Percentiles rank a stretch among this genome's conserved stretches.
phyloP scores from a whole-genome alignment of 2,329 filamentous ascomycete genomes.

The Alternaria incomplexa region DNA sequence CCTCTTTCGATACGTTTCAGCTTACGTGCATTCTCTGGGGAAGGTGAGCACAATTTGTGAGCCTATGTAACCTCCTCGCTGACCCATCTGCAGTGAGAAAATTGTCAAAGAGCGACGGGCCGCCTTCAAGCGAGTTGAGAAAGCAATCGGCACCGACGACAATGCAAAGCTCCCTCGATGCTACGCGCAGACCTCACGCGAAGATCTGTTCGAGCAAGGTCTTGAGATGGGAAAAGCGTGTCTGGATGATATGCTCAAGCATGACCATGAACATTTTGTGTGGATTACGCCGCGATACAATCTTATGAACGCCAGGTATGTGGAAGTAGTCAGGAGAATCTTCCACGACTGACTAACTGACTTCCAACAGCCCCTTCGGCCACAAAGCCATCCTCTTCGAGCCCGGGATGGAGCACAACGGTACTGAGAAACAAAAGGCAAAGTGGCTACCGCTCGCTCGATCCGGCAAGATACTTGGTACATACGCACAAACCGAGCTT shows the following conservation, averaged over 20 bases:
- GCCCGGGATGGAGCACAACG: conserved; percentile 44
- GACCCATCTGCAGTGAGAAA: conserved; percentile 5
- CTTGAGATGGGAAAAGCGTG: conserved; percentile 27
- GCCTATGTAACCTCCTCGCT: not conserved
- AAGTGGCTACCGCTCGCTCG: conserved; percentile 48
- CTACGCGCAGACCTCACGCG: conserved; percentile 32
- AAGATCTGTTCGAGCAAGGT: conserved; percentile 31
- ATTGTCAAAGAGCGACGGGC: conserved; percentile 14
- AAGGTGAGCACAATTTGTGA: not conserved
- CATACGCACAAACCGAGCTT: conserved; percentile 58
- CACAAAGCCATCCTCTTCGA: conserved; percentile 20
- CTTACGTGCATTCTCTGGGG: conserved; percentile 3
- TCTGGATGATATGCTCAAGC: conserved; percentile 27
- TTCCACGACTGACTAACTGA: not conserved
- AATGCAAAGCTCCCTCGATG: conserved; percentile 27
- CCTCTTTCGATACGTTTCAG: conserved; percentile 12
- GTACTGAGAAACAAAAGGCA: conserved; percentile 52
- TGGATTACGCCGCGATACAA: conserved; percentile 18
- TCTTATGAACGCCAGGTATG: conserved; percentile 17
- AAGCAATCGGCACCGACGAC: conserved; percentile 14
- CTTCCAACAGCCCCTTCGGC: conserved; percentile 18
- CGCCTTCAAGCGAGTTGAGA: conserved; percentile 24
- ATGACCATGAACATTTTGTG: conserved; percentile 28
- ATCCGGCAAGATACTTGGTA: conserved; percentile 50
- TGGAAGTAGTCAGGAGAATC: not conserved